A percentile compares a stretch with the other conserved stretches of the same genome.
Conservation (phyloP, 805 yeast genomes). For the Naumovozyma castellii region DNA sequence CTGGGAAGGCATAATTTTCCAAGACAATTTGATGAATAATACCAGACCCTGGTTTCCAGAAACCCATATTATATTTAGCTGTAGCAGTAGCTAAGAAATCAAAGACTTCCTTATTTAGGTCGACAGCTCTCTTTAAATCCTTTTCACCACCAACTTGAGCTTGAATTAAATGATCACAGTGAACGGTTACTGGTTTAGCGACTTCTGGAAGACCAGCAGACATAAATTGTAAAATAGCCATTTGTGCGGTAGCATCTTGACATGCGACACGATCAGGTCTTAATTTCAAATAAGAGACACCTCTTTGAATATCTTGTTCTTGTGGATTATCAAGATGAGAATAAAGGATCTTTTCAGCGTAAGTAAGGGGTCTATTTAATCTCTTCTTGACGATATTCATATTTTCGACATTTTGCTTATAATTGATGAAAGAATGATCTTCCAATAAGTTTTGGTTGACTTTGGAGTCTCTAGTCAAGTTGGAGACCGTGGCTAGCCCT, state of each 20-base stretch:
- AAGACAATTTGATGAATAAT: slow-evolving; percentile 93
- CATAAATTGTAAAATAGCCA: slow-evolving; percentile 95
- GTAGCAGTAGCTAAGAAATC: slow-evolving; percentile 86
- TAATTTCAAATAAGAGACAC: slow-evolving; percentile 82
- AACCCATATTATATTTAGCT: slow-evolving; percentile 91
- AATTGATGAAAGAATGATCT: slow-evolving; percentile 76
- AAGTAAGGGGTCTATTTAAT: slow-evolving; percentile 80
- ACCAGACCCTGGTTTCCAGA: slow-evolving; percentile 99
- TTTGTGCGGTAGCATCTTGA: slow-evolving; percentile 98
- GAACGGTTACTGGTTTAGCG: slow-evolving; percentile 92
- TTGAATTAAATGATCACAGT: slow-evolving; percentile 95
- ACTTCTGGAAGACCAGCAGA: slow-evolving; percentile 87
- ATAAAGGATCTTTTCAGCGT: slow-evolving; percentile 90
- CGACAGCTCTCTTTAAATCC: slow-evolving; percentile 80
- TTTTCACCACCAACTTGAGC: slow-evolving; percentile 85
- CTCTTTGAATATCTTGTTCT: slow-evolving; percentile 76
- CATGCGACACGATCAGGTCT: slow-evolving; percentile 98
- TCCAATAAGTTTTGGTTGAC: slow-evolving; percentile 76
- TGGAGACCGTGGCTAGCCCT: slow-evolving; percentile 35
- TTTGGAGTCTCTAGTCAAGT: slow-evolving; percentile 54
- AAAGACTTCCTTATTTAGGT: slow-evolving; percentile 86
- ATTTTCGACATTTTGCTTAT: slow-evolving; percentile 84
- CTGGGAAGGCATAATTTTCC: slow-evolving; percentile 96
- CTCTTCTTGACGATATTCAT: slow-evolving; percentile 76
- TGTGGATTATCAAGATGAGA: slow-evolving; percentile 93